Base-by-base conservation (phyloP, 768 basidiomycete genomes). In the Rhodotorula kratochvilovae region DNA sequence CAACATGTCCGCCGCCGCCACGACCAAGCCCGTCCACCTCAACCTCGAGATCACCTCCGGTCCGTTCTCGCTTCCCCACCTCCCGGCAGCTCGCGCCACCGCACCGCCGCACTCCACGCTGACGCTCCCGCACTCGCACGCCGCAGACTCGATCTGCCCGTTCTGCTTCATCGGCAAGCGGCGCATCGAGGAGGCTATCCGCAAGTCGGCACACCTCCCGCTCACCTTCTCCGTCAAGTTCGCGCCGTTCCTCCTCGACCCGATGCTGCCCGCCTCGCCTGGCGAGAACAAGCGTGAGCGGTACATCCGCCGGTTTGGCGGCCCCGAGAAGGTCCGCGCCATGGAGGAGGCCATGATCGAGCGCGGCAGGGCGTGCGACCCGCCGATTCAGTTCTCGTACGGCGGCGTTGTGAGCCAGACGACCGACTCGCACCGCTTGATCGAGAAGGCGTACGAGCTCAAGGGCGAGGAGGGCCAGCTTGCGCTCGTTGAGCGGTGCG, bases 401-500 rank as follows among this genome's bases (percentile, higher is more conserved):
- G 83, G 82, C 25, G 89, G 89, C 29, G 82, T 83, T 23, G 83
- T 91, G 71, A 83, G 36, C 23, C 56, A 57, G 56, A 57, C 56
- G 56, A 57, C 56, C 56, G 58, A 83, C 29, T 88, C 88, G 16
- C 90, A 91, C 79, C 85, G 90, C 19, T 82, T 92, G 36, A 83
- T 87, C 42, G 85, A 85, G 66, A 88, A 89, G 77, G 89, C 90
- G 2, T 88, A 83, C 78, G 80, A 83, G 72, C 70, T 86, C 29
- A 87, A 87, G 27, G 88, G 89, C 1, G 84, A 87, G 78, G 78
- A 82, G 19, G 77, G 85, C 45, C 90, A 91, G 79, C 78, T 85
- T 12, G 82, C 85, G 3, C 75, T 87, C 53, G 81, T 89, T 54
- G 83, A 83, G 35, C 82, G 82, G 31, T 72, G 43, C 56, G 67